Evolutionary conservation across 176 grass and related monocot species (phyloP).

Genomic region (Aegilops umbellulata): DNA sequence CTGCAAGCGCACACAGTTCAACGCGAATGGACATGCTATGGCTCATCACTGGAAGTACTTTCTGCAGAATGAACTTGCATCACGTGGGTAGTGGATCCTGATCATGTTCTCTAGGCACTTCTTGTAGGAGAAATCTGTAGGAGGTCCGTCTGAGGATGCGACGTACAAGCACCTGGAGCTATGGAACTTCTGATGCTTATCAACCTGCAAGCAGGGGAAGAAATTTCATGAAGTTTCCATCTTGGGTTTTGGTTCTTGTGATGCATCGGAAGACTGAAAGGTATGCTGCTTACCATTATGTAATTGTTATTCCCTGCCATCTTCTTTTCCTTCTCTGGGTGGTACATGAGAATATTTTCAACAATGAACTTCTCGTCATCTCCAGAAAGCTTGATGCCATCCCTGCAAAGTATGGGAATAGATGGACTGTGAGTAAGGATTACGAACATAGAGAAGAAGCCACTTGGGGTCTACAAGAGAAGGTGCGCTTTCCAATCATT

Average conservation of each 20-base stretch:
- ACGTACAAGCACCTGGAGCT: slow-evolving; percentile 50
- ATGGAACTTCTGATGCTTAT: slow-evolving; percentile 26
- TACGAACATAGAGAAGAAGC: background rate
- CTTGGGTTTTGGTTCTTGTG: background rate
- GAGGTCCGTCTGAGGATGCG: slow-evolving; percentile 14
- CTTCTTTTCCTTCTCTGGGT: slow-evolving; percentile 53
- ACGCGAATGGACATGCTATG: background rate
- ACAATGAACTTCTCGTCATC: slow-evolving; percentile 34
- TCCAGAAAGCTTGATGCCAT: slow-evolving; percentile 28
- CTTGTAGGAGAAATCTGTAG: slow-evolving; percentile 52
- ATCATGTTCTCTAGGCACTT: slow-evolving; percentile 57
- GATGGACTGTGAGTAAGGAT: background rate
- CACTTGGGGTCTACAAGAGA: slow-evolving; percentile 6
- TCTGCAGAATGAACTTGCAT: slow-evolving; percentile 42
- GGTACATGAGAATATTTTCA: slow-evolving; percentile 40
- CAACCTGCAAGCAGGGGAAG: slow-evolving; percentile 29
- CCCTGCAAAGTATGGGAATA: slow-evolving; percentile 16
- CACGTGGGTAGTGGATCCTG: slow-evolving; percentile 29
- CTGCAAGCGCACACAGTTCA: background rate
- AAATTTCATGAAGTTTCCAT: background rate
- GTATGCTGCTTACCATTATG: slow-evolving; percentile 39
- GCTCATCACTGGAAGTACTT: slow-evolving; percentile 43
- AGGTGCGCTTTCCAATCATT: background rate
- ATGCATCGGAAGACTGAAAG: background rate
- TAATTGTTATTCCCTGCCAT: slow-evolving; percentile 34